These are phyloP conservation scores for Neocucurbitaria cava DNA, from an alignment of 2,329 filamentous ascomycete species.

Conservation along the genomic window DNA sequence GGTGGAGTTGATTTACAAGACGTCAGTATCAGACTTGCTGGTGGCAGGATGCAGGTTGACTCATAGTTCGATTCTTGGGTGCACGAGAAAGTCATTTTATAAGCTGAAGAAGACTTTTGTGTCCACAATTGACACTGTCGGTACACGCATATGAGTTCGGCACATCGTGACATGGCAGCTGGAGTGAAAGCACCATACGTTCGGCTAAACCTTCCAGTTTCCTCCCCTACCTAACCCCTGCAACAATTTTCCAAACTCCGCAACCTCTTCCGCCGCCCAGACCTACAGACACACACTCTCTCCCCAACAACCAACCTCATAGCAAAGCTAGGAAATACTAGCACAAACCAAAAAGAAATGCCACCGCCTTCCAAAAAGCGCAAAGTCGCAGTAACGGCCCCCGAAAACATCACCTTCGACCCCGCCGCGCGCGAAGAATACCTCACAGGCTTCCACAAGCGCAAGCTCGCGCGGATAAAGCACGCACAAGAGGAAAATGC, in stretches of 20 bases:
- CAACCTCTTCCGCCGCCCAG: conserved; percentile 9
- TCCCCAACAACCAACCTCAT: no score
- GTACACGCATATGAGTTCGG: not conserved
- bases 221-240: conserved; percentile 23
- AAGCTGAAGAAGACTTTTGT: not conserved
- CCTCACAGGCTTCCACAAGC: conserved; percentile 95
- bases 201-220: conserved; percentile 19
- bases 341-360: conserved; percentile 4
- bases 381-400: conserved; percentile 50
- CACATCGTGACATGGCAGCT: not conserved
- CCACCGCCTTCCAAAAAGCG: conserved; percentile 43
- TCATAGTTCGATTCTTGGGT: not conserved
- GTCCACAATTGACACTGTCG: not conserved
- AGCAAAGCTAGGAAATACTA: not conserved
- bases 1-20: conserved; percentile 1
- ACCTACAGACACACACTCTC: no score
- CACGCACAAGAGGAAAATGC: conserved; percentile 82
- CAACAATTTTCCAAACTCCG: conserved; percentile 29
- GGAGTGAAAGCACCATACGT: not conserved
- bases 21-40: conserved; percentile 4
- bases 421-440: conserved; percentile 80
- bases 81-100: not conserved
- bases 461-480: conserved; percentile 85
- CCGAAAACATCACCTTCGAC: conserved; percentile 89
- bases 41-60: conserved; percentile 7